A percentile compares a stretch with the other conserved stretches of the same genome.
These are phyloP conservation scores for Colletotrichum graminicola DNA, from an alignment of 2,329 filamentous ascomycete species.

Conservation along the genomic window DNA sequence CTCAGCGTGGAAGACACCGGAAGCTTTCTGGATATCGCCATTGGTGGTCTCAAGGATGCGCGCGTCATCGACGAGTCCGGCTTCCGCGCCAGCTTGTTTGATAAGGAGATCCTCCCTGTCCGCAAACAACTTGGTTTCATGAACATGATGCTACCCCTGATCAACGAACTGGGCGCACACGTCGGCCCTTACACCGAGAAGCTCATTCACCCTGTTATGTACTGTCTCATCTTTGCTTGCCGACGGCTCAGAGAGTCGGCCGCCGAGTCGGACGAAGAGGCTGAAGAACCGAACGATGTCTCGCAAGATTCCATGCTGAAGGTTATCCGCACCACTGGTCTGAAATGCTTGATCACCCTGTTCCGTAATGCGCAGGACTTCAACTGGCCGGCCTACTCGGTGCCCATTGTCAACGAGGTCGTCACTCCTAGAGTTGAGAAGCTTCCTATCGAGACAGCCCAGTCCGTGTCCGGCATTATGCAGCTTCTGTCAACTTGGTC, in stretches of 20 bases:
- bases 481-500: conserved; percentile 87
- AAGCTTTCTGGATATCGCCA: conserved; percentile 85
- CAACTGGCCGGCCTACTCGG: conserved; percentile 79
- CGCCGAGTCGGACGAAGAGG: conserved; percentile 53
- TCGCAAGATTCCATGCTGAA: conserved; percentile 71
- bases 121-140: conserved; percentile 91
- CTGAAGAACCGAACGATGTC: conserved; percentile 57
- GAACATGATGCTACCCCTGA: conserved; percentile 90
- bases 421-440: conserved; percentile 82
- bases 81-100: conserved; percentile 66
- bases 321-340: conserved; percentile 75
- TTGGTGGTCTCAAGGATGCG: conserved; percentile 76
- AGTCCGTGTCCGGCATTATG: conserved; percentile 87
- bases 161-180: conserved; percentile 84
- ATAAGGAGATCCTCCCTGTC: conserved; percentile 70
- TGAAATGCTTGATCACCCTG: conserved; percentile 85
- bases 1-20: conserved; percentile 80
- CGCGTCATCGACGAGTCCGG: conserved; percentile 65
- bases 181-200: conserved; percentile 75
- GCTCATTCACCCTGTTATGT: conserved; percentile 82
- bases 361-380: conserved; percentile 79
- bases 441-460: conserved; percentile 86
- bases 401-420: conserved; percentile 78
- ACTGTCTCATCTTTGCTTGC: conserved; percentile 81
- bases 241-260: conserved; percentile 64